Evolutionary conservation across 1,139 yeast genomes (phyloP).

Genomic region (Geotrichum carabidarum): DNA sequence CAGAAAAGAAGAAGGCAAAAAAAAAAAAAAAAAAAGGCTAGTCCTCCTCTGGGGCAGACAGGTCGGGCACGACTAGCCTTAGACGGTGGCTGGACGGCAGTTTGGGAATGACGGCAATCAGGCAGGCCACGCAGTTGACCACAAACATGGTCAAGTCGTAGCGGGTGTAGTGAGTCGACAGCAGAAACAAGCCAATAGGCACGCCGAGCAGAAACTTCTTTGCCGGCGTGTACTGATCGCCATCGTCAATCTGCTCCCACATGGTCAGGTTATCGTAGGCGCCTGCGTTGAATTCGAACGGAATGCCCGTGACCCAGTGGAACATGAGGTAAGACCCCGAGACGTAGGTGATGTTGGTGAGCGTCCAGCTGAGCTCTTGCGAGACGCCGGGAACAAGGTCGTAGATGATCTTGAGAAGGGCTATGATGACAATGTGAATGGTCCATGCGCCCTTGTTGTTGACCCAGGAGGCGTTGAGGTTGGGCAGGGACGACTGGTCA

Average conservation of each 20-base stretch:
- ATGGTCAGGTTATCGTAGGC: constrained; percentile 92
- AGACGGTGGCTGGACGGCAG: constrained; percentile 53
- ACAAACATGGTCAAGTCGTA: constrained; percentile 76
- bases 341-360: constrained; percentile 84
- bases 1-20: neutral
- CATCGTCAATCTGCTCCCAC: constrained; percentile 99
- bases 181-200: constrained; percentile 78
- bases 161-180: constrained; percentile 85
- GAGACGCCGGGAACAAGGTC: constrained; percentile 72
- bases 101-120: constrained; percentile 82
- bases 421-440: constrained; percentile 77
- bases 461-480: constrained; percentile 94
- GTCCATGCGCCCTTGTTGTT: constrained; percentile 92
- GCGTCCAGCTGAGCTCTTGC: constrained; percentile 87
- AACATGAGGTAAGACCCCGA: constrained; percentile 93
- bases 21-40: neutral
- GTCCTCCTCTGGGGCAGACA: neutral
- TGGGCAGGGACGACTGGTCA: constrained; percentile 85
- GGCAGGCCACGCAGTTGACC: constrained; percentile 73
- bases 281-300: constrained; percentile 93
- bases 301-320: constrained; percentile 93
- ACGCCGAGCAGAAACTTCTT: constrained; percentile 88
- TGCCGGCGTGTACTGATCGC: constrained; percentile 95
- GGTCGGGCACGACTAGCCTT: constrained; percentile 35
- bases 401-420: constrained; percentile 66